Percentiles rank a stretch among this genome's conserved stretches.
Evolutionary conservation across 1,139 yeast genomes (phyloP).

Genomic region (Protomyces inouyei): DNA sequence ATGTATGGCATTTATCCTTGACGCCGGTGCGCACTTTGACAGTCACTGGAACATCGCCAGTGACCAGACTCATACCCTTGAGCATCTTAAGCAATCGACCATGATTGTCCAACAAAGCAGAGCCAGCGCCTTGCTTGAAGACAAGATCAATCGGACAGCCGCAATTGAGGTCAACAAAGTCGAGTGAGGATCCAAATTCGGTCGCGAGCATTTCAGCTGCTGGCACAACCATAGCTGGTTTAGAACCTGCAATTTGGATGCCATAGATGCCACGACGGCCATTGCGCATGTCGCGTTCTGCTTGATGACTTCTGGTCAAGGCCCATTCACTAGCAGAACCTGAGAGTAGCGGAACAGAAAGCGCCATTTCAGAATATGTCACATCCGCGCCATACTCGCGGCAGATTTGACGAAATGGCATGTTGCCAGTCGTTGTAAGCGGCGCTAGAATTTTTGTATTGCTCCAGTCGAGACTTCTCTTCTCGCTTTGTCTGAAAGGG

Average conservation of each 20-base stretch:
- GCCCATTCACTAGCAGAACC: constrained; percentile 98
- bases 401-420: constrained; percentile 93
- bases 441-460: constrained; percentile 89
- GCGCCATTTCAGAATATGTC: constrained; percentile 94
- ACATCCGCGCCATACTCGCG: constrained; percentile 85
- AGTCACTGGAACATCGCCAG: constrained; percentile 87
- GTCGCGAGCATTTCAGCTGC: constrained; percentile 74
- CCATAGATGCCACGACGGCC: constrained; percentile 52
- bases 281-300: constrained; percentile 47
- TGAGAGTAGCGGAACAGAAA: constrained; percentile 75
- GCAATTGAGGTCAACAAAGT: constrained; percentile 84
- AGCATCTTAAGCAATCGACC: constrained; percentile 71
- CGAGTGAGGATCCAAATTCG: constrained; percentile 33
- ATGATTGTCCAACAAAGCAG: constrained; percentile 87
- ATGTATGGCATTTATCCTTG: constrained; percentile 78
- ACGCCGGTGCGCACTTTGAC: constrained; percentile 91
- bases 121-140: constrained; percentile 71
- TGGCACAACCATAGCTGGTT: constrained; percentile 89
- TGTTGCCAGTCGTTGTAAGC: constrained; percentile 91
- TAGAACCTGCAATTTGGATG: constrained; percentile 85
- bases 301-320: constrained; percentile 75
- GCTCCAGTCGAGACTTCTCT: constrained; percentile 48
- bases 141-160: constrained; percentile 96
- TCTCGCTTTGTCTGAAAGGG: constrained; percentile 4
- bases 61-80: constrained; percentile 80